These are phyloP conservation scores for Pseudognaphalium luteoalbum DNA, from an alignment of 129 eudicot genomes.

Conservation along the genomic window DNA sequence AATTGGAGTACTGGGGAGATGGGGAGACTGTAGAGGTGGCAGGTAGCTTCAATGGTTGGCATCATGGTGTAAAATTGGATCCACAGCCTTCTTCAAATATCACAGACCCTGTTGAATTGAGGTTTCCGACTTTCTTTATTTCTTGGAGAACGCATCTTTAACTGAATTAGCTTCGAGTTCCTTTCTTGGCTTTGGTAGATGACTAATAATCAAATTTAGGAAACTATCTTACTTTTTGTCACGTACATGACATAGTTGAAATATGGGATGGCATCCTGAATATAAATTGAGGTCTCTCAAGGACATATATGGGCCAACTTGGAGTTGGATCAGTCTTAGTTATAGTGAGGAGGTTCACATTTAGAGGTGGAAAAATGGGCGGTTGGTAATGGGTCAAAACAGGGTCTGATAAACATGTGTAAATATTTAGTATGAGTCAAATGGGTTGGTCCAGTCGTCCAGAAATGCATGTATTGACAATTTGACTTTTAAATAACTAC, in stretches of 20 bases:
- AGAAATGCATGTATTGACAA: not conserved
- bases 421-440: not conserved
- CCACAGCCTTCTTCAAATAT: conserved; percentile 53
- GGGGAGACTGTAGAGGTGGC: conserved; percentile 85
- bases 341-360: not conserved
- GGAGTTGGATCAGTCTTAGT: conserved; percentile 1
- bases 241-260: not conserved
- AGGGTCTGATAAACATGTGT: not conserved
- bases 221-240: not conserved
- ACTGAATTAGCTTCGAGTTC: conserved; percentile 5
- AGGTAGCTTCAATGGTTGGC: conserved; percentile 99
- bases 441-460: not conserved
- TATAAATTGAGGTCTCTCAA: not conserved
- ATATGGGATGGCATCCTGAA: not conserved
- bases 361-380: not conserved
- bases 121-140: conserved; percentile 38
- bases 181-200: not conserved
- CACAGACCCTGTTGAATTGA: conserved; percentile 47
- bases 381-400: not conserved
- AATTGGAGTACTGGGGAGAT: conserved; percentile 67
- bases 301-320: not conserved
- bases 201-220: not conserved
- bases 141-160: not conserved
- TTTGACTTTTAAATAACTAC: not conserved
- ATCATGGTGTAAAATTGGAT: conserved; percentile 73